Base-by-base conservation (phyloP, 2,329 filamentous ascomycete species). In the Arthrinium phaeospermum region DNA sequence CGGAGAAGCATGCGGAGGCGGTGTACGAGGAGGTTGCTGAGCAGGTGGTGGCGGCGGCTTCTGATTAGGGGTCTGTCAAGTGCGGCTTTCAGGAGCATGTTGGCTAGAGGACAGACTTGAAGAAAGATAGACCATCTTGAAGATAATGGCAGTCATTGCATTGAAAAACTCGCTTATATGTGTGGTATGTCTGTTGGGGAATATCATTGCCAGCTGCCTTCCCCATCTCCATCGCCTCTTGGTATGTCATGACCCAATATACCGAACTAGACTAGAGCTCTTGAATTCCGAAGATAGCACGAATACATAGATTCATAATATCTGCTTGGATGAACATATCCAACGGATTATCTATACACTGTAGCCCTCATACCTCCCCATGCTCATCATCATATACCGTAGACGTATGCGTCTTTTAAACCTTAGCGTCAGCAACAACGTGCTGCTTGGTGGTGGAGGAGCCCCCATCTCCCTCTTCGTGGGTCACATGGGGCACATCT, bases 1-100 rank as follows among this genome's bases (percentile, higher is more conserved):
- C 86, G 0, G 87, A 89, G 79, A 80, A 80, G 72, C 78, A 85
- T 27, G 82, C 84, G 0, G 82, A 85, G 70, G 80, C 82, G 24
- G 76, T 77, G 16, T 85, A 84, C 70, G 81, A 82, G 30, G 78
- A 79, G 6, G 72, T 68, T 1, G 41, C 41, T 10, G 27, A 68
- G 44, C 41, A 68, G 22, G 45, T 68, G 3, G 6, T 1, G 19
- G 34, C 19, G 19, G 57, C 8, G 1, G 19, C 19, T n/a, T 41
- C 57, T 64, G 22, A 41, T 41, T 64, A 16, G 30, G 8, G 19
- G 19, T 5, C 19, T 0, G 2, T 22, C 16, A 22, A 22, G 22
- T n/a, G 3, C 2, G 0, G 8, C 3, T 53, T 14, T 3, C 8
- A 19, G 0, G n/a, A n/a, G n/a, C n/a, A n/a, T n/a, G n/a, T n/a